Base-by-base conservation (phyloP, 2,329 filamentous ascomycete genomes). In the Beauveria varroae region DNA sequence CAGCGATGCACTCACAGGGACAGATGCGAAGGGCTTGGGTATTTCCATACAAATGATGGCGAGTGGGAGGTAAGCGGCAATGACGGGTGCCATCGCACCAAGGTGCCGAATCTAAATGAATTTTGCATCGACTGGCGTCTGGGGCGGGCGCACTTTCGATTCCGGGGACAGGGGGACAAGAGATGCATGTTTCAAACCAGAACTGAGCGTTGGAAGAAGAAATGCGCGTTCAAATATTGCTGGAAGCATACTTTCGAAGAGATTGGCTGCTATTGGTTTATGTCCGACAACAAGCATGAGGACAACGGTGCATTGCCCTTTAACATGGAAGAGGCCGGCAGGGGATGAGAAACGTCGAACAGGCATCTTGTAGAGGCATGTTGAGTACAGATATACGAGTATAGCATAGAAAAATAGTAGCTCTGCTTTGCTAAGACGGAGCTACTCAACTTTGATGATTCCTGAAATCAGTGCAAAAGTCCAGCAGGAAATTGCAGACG, bases 41-140 rank as follows among this genome's bases (percentile, higher is more conserved):
- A 37, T 16, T 52, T 79, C 78, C 16, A 73, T 65, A 60, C 61
- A 4, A 24, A 28, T 41, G 54, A 34, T 41, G 57, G 51, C 56
- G 43, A 44, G 34, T 60, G 49, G 47, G 30, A 50, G 24, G 61
- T 64, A 12, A 63, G 49, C 52, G 63, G 56, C 46, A 55, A 60
- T 26, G 47, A 50, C 20, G 63, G 61, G 24, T 64, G 63, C 49
- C 63, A 58, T 22, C 16, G 53, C 52, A 64, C 63, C 44, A 37
- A 12, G n/a, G 61, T 64, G 30, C 63, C 63, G 22, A 22, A 46
- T 16, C 60, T 64, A 61, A 52, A 16, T 0, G 63, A 63, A 30
- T 61, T 62, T 41, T 64, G 61, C 44, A 43, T 64, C 30, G 63
- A 64, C 56, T 64, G 57, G 52, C 14, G 9, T 22, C 16, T 14